A percentile compares a stretch with the other conserved stretches of the same genome.
Evolutionary conservation across 495 filamentous ascomycete species (phyloP).

Genomic region (Collariella sp.): DNA sequence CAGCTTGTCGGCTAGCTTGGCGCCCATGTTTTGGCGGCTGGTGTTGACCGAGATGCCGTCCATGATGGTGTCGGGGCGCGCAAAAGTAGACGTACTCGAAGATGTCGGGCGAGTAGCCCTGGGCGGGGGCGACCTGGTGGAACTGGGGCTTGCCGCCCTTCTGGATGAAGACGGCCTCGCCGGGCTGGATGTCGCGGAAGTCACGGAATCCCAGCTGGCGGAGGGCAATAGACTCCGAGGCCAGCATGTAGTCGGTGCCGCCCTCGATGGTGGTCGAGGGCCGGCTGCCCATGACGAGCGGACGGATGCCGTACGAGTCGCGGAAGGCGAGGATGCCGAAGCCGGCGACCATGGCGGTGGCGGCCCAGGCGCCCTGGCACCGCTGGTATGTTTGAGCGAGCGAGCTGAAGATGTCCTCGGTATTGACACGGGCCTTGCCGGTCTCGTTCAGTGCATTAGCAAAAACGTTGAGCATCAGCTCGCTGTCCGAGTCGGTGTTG

Average conservation of each 20-base stretch:
- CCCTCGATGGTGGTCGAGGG: conserved; percentile 51
- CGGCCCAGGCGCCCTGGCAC: conserved; percentile 70
- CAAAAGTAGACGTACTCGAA: conserved; percentile 88
- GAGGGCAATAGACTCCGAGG: conserved; percentile 91
- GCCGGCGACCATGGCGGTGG: conserved; percentile 84
- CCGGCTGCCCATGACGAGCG: conserved; percentile 72
- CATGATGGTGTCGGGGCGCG: conserved; percentile 81
- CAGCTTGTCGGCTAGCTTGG: conserved; percentile 74
- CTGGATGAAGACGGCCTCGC: conserved; percentile 87
- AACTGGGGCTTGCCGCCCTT: conserved; percentile 72
- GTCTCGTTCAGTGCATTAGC: conserved; percentile 90
- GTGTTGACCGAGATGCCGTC: conserved; percentile 89
- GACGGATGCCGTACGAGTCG: conserved; percentile 84
- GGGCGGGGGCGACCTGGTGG: conserved; percentile 62
- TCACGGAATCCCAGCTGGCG: conserved; percentile 77
- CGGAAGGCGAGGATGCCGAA: conserved; percentile 83
- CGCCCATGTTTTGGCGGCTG: conserved; percentile 87
- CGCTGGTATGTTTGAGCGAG: conserved; percentile 65
- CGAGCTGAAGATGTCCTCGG: conserved; percentile 77
- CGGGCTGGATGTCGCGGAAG: conserved; percentile 77
- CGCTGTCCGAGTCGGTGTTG: conserved; percentile 93
- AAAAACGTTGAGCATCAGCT: conserved; percentile 92
- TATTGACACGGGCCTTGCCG: conserved; percentile 91
- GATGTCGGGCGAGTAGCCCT: conserved; percentile 81
- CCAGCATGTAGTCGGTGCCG: conserved; percentile 90